A percentile compares a stretch with the other conserved stretches of the same genome.
These are phyloP conservation scores for Chlorella sp. DNA, from an alignment of 139 green algal species.

Conservation along the genomic window DNA sequence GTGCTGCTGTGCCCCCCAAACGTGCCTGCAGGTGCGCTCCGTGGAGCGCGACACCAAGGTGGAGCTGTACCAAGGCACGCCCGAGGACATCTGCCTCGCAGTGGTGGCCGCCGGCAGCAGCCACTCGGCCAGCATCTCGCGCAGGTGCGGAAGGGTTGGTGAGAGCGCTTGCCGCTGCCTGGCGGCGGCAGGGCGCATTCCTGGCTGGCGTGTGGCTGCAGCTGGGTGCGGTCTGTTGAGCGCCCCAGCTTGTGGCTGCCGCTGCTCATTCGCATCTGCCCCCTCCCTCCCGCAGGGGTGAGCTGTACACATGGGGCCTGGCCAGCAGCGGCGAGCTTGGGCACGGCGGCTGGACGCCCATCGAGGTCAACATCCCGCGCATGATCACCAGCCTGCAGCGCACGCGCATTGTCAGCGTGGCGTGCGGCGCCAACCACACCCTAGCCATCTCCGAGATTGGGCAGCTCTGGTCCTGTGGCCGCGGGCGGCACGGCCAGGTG, in stretches of 20 bases:
- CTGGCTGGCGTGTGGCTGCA: neutral
- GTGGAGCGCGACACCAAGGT: conserved; percentile 48
- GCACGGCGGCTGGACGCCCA: conserved; percentile 65
- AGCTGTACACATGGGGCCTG: conserved; percentile 85
- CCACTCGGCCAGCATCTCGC: conserved; percentile 68
- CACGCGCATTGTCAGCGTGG: conserved; percentile 75
- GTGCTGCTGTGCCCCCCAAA: neutral
- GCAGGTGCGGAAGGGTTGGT: conserved; percentile 11
- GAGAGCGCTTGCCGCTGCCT: neutral
- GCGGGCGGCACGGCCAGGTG: conserved; percentile 56
- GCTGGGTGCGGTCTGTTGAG: neutral
- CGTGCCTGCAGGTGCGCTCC: conserved; percentile 2
- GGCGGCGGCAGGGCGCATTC: neutral
- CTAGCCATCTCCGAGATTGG: conserved; percentile 78
- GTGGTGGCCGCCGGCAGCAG: conserved; percentile 72
- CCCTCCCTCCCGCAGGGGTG: conserved; percentile 40
- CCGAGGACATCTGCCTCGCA: conserved; percentile 54
- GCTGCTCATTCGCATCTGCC: no score
- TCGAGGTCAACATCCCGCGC: conserved; percentile 60
- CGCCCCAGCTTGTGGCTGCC: no score
- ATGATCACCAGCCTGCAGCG: conserved; percentile 40
- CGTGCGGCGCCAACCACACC: conserved; percentile 76
- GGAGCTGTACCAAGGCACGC: conserved; percentile 18
- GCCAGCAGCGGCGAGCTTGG: conserved; percentile 79
- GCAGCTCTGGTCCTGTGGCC: conserved; percentile 77